These are phyloP conservation scores for Basidiobolus heterosporus DNA, from an alignment of 371 early-diverging fungal species.

Conservation along the genomic window DNA sequence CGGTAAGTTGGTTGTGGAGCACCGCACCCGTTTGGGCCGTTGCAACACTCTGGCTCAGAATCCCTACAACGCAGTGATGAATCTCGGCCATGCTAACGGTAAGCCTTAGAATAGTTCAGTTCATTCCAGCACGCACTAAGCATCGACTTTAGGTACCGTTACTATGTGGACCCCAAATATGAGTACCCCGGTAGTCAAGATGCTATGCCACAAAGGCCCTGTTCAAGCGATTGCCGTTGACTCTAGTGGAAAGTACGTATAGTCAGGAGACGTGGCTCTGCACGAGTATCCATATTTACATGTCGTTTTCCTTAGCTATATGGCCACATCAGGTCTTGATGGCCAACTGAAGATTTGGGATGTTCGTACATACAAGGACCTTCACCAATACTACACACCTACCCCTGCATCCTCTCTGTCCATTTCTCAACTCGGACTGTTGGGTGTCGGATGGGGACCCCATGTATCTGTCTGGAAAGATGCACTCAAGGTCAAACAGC, in stretches of 20 bases:
- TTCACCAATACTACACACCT: conserved; percentile 66
- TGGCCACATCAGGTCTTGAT: conserved; percentile 89
- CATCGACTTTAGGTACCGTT: conserved; percentile 37
- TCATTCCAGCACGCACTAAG: not conserved
- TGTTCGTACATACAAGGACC: conserved; percentile 66
- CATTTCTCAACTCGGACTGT: conserved; percentile 73
- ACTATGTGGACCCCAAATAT: conserved; percentile 88
- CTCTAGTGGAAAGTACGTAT: conserved; percentile 43
- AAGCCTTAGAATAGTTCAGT: conserved; percentile 1
- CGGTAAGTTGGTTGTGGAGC: conserved; percentile 75
- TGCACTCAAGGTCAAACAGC: conserved; percentile 50
- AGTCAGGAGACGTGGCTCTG: not conserved
- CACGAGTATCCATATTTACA: not conserved
- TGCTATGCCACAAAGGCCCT: conserved; percentile 83
- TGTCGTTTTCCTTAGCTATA: conserved; percentile 26
- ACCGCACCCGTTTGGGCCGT: conserved; percentile 58
- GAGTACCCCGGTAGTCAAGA: conserved; percentile 74
- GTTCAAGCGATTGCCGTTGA: conserved; percentile 79
- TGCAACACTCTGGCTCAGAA: conserved; percentile 81
- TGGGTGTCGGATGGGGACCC: conserved; percentile 68
- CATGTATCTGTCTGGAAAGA: conserved; percentile 66
- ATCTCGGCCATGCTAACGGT: conserved; percentile 85
- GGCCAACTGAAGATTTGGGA: conserved; percentile 92
- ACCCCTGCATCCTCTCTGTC: conserved; percentile 54
- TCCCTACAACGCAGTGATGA: conserved; percentile 82